Percentiles rank a stretch among this genome's conserved stretches.
phyloP scores from a whole-genome alignment of 2,329 filamentous ascomycete species.

The Curvularia lunata region DNA sequence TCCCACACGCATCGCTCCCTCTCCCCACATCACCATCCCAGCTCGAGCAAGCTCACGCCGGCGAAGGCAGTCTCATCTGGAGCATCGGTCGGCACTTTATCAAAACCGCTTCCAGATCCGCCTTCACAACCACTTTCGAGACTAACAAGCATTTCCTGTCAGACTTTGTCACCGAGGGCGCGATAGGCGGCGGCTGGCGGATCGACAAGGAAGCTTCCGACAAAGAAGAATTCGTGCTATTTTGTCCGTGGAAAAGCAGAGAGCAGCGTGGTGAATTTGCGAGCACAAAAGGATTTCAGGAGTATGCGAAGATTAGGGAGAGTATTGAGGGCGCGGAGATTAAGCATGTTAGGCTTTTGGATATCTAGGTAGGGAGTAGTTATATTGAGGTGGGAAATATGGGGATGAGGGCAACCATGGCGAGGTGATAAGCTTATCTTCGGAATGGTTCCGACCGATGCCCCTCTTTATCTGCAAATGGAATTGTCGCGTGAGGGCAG shows the following conservation, averaged over 20 bases:
- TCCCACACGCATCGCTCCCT: constrained; percentile 43
- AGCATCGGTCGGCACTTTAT: constrained; percentile 48
- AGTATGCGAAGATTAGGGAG: constrained; percentile 29
- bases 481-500: not conserved
- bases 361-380: constrained; percentile 19
- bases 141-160: constrained; percentile 34
- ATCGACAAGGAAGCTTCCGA: constrained; percentile 43
- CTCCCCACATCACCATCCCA: constrained; percentile 22
- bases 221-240: constrained; percentile 53
- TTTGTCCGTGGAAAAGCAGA: constrained; percentile 49
- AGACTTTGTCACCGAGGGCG: constrained; percentile 35
- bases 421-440: constrained; percentile 21
- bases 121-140: constrained; percentile 39
- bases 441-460: constrained; percentile 18
- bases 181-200: constrained; percentile 49
- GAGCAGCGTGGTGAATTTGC: constrained; percentile 48
- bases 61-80: constrained; percentile 22
- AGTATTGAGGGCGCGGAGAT: constrained; percentile 30
- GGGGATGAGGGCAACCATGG: too few species aligned
- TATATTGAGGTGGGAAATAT: too few species aligned
- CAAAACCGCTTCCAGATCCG: constrained; percentile 22
- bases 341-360: constrained; percentile 33
- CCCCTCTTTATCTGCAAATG: constrained; percentile 20
- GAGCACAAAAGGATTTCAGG: constrained; percentile 41
- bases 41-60: constrained; percentile 3